These are phyloP conservation scores for Caryopteris hybrid DNA, from an alignment of 305 asterid genomes.

Conservation along the genomic window DNA sequence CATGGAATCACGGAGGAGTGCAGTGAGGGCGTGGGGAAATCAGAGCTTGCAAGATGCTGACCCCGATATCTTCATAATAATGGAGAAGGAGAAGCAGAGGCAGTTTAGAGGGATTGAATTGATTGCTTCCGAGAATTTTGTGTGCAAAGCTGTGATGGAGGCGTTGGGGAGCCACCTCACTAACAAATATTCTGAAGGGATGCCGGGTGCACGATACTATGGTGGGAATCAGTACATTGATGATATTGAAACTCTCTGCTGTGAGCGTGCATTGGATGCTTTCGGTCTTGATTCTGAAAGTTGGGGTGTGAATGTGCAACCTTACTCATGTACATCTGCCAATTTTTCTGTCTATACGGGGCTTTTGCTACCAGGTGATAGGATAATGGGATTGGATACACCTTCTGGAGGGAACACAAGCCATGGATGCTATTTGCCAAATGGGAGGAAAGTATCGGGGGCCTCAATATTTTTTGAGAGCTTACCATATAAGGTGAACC, in stretches of 20 bases:
- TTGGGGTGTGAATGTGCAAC: constrained; percentile 91
- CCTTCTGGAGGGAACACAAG: constrained; percentile 88
- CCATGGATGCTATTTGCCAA: constrained; percentile 71
- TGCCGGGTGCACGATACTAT: constrained; percentile 75
- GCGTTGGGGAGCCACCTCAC: constrained; percentile 85
- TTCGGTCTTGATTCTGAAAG: constrained; percentile 54
- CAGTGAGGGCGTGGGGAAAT: constrained; percentile 76
- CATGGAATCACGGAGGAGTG: constrained; percentile 40
- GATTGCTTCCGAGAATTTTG: constrained; percentile 85
- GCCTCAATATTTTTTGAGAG: constrained; percentile 84
- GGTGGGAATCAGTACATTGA: constrained; percentile 84
- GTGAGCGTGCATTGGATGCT: constrained; percentile 66
- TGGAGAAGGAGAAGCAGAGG: constrained; percentile 84
- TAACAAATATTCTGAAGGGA: constrained; percentile 80
- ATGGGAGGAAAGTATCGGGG: constrained; percentile 73
- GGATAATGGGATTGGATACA: constrained; percentile 84
- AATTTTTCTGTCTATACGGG: constrained; percentile 79
- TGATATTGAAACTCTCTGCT: constrained; percentile 71
- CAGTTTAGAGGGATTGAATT: constrained; percentile 79
- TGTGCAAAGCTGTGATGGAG: constrained; percentile 80
- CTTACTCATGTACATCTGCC: constrained; percentile 78
- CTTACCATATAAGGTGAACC: constrained; percentile 69
- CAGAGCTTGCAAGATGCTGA: constrained; percentile 55
- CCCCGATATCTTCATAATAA: constrained; percentile 53
- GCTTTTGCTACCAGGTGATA: constrained; percentile 66